A percentile compares a stretch with the other conserved stretches of the same genome.
These are phyloP conservation scores for Diplodia sapinea DNA, from an alignment of 2,329 filamentous ascomycete species.

Conservation along the genomic window DNA sequence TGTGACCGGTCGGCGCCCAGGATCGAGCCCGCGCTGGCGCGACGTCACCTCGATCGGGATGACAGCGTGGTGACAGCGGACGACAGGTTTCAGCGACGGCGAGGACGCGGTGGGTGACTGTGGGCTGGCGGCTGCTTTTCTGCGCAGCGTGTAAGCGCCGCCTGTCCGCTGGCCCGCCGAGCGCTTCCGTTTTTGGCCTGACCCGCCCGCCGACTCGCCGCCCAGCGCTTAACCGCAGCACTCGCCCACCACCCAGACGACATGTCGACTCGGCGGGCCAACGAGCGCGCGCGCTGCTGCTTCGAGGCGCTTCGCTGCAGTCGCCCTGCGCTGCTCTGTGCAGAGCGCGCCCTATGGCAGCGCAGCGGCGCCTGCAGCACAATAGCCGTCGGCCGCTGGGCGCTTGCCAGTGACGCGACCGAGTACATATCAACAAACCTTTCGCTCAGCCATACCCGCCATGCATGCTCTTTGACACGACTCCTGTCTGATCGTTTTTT, in stretches of 20 bases:
- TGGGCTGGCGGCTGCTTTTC: conserved; percentile 21
- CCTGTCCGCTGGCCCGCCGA: not conserved
- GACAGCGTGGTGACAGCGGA: not conserved
- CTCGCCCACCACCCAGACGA: not conserved
- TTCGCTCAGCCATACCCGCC: conserved; percentile 7
- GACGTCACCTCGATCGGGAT: not conserved
- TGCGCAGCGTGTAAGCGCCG: conserved; percentile 17
- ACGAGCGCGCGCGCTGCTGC: not conserved
- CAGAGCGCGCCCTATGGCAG: conserved; percentile 23
- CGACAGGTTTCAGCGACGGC: conserved; percentile 10
- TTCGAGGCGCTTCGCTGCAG: conserved; percentile 23
- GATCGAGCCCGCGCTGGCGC: not conserved
- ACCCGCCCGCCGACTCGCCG: not conserved
- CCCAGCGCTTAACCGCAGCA: conserved; percentile 24
- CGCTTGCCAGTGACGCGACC: conserved; percentile 23
- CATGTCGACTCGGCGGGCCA: not conserved
- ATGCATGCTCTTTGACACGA: conserved; percentile 41
- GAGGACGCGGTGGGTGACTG: not conserved
- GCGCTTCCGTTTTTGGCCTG: conserved; percentile 6
- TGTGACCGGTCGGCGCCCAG: conserved; percentile 1
- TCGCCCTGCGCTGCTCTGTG: conserved; percentile 14
- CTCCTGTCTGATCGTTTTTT: conserved; percentile 40
- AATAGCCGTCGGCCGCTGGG: conserved; percentile 25
- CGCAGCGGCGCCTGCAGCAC: conserved; percentile 21
- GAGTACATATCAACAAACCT: conserved; percentile 28